Evolutionary conservation across 1,284 basidiomycete species (phyloP).

Genomic region (Salmacisia buchloeana): DNA sequence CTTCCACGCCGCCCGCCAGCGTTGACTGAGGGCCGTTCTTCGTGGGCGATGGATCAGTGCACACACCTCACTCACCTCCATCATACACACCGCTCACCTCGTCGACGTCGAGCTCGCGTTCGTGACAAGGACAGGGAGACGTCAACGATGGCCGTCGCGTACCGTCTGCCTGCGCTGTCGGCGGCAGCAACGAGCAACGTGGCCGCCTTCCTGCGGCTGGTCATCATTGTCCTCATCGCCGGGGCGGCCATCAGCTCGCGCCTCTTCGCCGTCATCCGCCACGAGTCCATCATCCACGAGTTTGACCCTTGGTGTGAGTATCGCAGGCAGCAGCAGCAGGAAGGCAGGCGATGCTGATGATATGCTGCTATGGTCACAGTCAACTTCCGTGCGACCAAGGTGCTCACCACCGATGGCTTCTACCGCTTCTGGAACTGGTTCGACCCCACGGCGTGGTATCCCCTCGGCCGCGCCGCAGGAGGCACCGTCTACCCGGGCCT

Average conservation of each 20-base stretch:
- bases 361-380: conserved; percentile 20
- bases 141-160: conserved; percentile 9
- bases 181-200: conserved; percentile 33
- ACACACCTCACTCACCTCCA: too few relatives aligned
- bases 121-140: too few relatives aligned
- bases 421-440: conserved; percentile 75
- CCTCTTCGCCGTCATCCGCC: conserved; percentile 94
- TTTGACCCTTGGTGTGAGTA: conserved; percentile 91
- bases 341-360: conserved; percentile 88
- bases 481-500: conserved; percentile 94
- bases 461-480: conserved; percentile 92
- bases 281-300: conserved; percentile 98
- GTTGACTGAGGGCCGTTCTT: too few relatives aligned
- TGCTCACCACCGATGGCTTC: conserved; percentile 65
- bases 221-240: conserved; percentile 48
- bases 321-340: conserved; percentile 83
- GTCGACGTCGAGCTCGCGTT: too few relatives aligned
- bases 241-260: conserved; percentile 87
- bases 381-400: conserved; percentile 60
- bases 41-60: too few relatives aligned
- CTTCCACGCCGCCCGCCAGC: too few relatives aligned
- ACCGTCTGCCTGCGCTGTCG: conserved; percentile 14
- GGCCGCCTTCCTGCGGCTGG: conserved; percentile 39
- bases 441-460: conserved; percentile 94
- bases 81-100: too few relatives aligned